Evolutionary conservation across 2,329 filamentous ascomycete species (phyloP).

Genomic region (Pestalotiopsis sp.): DNA sequence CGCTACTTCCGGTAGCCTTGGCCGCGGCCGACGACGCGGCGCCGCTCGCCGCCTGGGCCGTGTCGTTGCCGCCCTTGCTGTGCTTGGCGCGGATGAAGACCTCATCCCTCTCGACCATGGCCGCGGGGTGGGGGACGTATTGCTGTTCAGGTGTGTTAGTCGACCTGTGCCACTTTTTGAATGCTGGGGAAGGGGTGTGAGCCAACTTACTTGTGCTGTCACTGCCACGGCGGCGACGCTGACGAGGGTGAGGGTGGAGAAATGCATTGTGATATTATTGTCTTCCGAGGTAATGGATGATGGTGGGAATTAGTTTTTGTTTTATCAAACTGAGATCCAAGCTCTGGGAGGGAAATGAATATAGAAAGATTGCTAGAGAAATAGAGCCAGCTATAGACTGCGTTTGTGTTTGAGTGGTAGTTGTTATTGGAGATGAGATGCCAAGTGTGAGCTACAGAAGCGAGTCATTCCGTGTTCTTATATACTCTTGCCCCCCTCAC

Average conservation of each 20-base stretch:
- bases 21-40: not conserved
- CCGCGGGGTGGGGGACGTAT: not conserved
- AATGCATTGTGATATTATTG: slow-evolving; percentile 9
- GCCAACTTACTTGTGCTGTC: slow-evolving; percentile 12
- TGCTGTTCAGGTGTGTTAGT: slow-evolving; percentile 4
- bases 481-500: not conserved
- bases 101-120: not conserved
- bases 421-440: not conserved
- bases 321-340: not conserved
- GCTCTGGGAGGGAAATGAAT: not conserved
- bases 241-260: slow-evolving; percentile 5
- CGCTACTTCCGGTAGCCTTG: not conserved
- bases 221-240: not conserved
- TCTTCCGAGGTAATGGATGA: not conserved
- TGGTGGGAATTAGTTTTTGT: not conserved
- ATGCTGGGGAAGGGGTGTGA: not conserved
- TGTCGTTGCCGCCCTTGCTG: not conserved
- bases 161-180: not conserved
- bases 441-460: not conserved
- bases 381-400: not conserved
- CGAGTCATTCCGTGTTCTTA: not conserved
- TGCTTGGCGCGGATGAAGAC: not conserved
- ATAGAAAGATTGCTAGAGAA: not conserved
- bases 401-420: not conserved
- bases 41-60: not conserved